phyloP scores from a whole-genome alignment of 2,329 filamentous ascomycete genomes.

The Claviceps sp. region DNA sequence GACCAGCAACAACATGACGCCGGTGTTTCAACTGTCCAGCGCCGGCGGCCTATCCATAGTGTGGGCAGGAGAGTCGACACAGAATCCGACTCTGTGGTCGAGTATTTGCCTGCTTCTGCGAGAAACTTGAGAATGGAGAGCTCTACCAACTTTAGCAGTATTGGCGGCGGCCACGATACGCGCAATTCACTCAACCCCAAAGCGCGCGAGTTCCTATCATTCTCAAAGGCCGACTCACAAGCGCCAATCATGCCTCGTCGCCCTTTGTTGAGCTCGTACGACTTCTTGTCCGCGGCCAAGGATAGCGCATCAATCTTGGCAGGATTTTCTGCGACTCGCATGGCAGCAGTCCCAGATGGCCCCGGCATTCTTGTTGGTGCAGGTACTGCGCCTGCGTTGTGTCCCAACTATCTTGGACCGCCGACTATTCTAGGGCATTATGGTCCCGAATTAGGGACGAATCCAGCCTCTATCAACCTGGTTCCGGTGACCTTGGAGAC shows the following conservation, averaged over 20 bases:
- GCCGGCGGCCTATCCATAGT: background rate
- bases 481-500: background rate
- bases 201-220: constrained; percentile 9
- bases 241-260: background rate
- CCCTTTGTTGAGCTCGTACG: background rate
- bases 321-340: background rate
- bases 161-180: background rate
- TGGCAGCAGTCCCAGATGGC: background rate
- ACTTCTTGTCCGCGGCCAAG: background rate
- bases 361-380: background rate
- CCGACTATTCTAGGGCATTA: background rate
- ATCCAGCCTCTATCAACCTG: background rate
- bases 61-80: constrained; percentile 7
- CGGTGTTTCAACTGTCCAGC: background rate
- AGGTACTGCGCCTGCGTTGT: background rate
- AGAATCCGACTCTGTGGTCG: constrained; percentile 6
- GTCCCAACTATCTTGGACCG: background rate
- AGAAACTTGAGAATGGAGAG: background rate
- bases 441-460: background rate
- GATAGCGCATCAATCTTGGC: background rate
- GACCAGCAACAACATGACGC: background rate
- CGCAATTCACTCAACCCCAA: constrained; percentile 9
- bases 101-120: background rate
- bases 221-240: background rate
- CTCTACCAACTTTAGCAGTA: background rate